Percentiles rank a stretch among this genome's conserved stretches.
Evolutionary conservation across 768 basidiomycete genomes (phyloP).

Genomic region (Boletus subcaerulescens): DNA sequence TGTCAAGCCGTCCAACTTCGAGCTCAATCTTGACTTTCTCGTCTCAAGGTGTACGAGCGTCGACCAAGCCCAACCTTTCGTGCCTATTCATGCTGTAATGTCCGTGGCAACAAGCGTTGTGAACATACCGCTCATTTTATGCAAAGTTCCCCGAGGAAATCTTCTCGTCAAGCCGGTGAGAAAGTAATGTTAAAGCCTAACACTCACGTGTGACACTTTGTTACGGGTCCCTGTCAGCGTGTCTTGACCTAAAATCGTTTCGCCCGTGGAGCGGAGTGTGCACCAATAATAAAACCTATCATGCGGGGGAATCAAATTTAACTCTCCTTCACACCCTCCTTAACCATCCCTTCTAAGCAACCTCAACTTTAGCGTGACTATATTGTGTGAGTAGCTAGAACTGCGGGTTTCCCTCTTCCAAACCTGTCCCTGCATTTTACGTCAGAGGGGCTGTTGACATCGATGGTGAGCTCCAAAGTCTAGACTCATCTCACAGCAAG

Average conservation of each 20-base stretch:
- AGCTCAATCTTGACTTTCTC: conserved; percentile 2
- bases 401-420: conserved; percentile 3
- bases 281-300: not conserved
- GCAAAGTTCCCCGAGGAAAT: conserved; percentile 3
- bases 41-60: not conserved
- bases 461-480: conserved; percentile 2
- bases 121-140: not conserved
- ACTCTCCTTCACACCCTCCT: conserved; percentile 3
- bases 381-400: conserved; percentile 3
- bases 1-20: conserved; percentile 12
- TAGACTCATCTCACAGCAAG: not conserved
- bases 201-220: conserved; percentile 1
- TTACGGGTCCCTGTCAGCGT: not conserved
- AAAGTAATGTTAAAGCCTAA: conserved; percentile 21
- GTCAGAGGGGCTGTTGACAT: conserved; percentile 8
- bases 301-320: not conserved
- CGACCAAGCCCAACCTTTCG: not conserved
- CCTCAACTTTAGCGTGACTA: not conserved
- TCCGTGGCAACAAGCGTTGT: not conserved
- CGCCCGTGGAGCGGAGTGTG: not conserved
- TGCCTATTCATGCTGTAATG: not conserved
- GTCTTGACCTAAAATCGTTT: not conserved
- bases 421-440: conserved; percentile 15
- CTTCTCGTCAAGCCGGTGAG: conserved; percentile 17
- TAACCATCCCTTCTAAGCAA: not conserved